These are phyloP conservation scores for Angomonas ambiguus DNA, from an alignment of 208 protist species.

Conservation along the genomic window DNA sequence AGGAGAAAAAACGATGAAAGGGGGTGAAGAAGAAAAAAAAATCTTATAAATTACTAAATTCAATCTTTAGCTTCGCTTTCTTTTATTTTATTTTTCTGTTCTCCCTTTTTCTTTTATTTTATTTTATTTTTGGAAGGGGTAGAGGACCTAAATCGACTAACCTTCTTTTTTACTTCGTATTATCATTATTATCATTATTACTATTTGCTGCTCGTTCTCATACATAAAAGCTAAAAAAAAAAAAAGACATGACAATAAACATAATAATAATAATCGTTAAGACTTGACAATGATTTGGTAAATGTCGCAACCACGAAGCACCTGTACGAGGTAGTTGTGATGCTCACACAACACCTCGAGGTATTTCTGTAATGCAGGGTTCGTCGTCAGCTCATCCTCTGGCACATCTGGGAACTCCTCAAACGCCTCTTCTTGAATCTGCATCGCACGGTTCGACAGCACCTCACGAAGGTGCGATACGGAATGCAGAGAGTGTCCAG, in stretches of 20 bases:
- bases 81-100: conserved; percentile 8
- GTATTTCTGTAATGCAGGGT: conserved; percentile 83
- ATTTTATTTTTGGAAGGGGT: conserved; percentile 16
- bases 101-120: conserved; percentile 3
- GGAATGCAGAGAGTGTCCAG: conserved; percentile 76
- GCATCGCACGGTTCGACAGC: conserved; percentile 65
- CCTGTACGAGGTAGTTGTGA: conserved; percentile 86
- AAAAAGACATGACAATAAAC: conserved; percentile 14
- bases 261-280: conserved; percentile 21
- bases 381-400: conserved; percentile 48
- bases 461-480: conserved; percentile 85
- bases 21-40: no score
- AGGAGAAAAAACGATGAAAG: no score
- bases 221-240: conserved; percentile 10
- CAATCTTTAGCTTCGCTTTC: no score
- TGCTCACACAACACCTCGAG: conserved; percentile 84
- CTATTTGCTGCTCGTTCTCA: neutral
- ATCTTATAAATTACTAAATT: no score
- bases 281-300: conserved; percentile 85
- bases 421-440: conserved; percentile 74
- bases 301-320: conserved; percentile 82
- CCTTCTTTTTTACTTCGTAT: neutral
- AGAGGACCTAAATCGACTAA: conserved; percentile 16
- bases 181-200: neutral
- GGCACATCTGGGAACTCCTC: conserved; percentile 70